Evolutionary conservation across 306 rosid species (phyloP), one percentile per base, ranked within the genome.

Genomic region (Prinsepia uniflora): DNA sequence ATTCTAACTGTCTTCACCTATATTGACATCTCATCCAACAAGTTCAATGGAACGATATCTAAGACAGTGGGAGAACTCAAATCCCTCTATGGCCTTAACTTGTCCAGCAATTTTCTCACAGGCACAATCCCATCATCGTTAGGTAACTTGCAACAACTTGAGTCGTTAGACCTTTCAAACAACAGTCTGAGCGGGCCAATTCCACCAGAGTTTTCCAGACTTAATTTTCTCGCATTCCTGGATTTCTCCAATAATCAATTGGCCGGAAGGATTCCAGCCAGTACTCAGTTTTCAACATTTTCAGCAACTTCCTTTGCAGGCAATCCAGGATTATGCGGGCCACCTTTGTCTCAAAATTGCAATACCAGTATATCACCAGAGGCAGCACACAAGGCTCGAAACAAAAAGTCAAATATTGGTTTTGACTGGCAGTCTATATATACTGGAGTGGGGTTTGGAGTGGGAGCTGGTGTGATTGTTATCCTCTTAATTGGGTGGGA

Each of bases 401-500:
- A 58, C 15, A 17, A 22, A 9, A 48, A 0, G 48, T 75, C 81
- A 44, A 81, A 43, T 4, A 53, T 6, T 45, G 53, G 70, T 71
- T 73, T 80, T 79, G 94, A 87, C 72, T 90, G 98, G 98, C 83
- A 81, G 57, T 85, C 82, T 65, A 79, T 87, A 57, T 73, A 60
- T 47, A 80, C 77, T 22, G 98, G 97, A 72, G 55, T 88, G 9
- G 98, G 98, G 11, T 93, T 84, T 41, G 98, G 98, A 53, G 84
- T 80, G 13, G 98, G 98, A 82, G 86, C 94, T 2, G 97, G 90
- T 60, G 76, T 75, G n/a, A 70, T 84, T 54, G 81, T 87, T 76
- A 76, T 89, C 9, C 81, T 79, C 49, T 67, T 90, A 55, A 67
- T 78, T 77, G 48, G 87, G 50, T 88, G 93, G 94, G 88, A 86